These are phyloP conservation scores for Ceratocystis variospora DNA, from an alignment of 2,329 filamentous ascomycete genomes.

Conservation along the genomic window DNA sequence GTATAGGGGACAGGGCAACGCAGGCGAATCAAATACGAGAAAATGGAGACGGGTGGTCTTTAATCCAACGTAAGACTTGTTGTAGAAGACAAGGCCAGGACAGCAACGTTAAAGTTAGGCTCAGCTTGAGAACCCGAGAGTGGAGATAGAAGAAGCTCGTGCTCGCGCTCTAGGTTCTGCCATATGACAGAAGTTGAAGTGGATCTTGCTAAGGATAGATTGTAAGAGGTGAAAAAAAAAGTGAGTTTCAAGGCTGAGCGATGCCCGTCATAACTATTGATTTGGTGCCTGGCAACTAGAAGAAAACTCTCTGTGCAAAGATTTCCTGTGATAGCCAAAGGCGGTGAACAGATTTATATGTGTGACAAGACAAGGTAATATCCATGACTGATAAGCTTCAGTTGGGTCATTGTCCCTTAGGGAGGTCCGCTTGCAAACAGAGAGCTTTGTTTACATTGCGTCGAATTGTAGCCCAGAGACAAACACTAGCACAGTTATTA, in stretches of 20 bases:
- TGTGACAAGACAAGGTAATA: background rate
- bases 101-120: background rate
- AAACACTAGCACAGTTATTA: background rate
- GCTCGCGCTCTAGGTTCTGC: background rate
- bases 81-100: background rate
- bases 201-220: background rate
- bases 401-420: too few relatives aligned
- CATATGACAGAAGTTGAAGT: constrained; percentile 6
- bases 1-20: too few relatives aligned
- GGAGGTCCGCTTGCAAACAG: too few relatives aligned
- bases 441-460: background rate
- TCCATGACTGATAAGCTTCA: too few relatives aligned
- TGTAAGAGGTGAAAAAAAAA: background rate
- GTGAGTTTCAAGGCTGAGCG: background rate
- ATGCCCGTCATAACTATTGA: background rate
- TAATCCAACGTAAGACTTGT: too few relatives aligned
- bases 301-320: background rate
- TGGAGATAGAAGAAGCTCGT: background rate
- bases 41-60: too few relatives aligned
- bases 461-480: background rate
- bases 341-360: background rate
- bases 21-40: too few relatives aligned
- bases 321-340: constrained; percentile 1
- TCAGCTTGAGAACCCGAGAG: background rate
- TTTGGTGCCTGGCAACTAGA: background rate